Evolutionary conservation across 2,329 filamentous ascomycete genomes (phyloP), one percentile per base, ranked within the genome.

Genomic region (Diplodia intermedia): DNA sequence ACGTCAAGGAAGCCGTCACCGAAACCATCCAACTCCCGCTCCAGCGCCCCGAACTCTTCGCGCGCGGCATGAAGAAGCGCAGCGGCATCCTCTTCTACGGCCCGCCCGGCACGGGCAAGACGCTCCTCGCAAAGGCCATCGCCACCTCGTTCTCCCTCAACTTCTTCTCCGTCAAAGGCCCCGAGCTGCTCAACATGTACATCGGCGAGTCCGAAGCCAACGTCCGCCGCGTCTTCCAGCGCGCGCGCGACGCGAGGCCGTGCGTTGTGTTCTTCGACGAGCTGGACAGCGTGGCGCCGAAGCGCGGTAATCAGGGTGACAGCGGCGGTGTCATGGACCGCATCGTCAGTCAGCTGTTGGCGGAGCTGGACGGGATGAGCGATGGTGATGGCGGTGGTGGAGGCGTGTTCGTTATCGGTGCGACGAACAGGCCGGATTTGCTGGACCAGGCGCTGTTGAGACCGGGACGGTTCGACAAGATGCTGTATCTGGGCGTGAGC

Each of bases 311-410:
- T 75, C 94, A 98, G 79, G 95, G 95, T 60, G 95, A 98, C 75
- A 97, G 93, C 71, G 94, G 95, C 68, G 95, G 95, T 76, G 95
- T 98, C 67, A 98, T 98, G 94, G 95, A 98, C 78, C 89, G 95
- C 67, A 98, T 98, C 72, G 94, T 99, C 63, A 95, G 91, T 69
- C 95, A 98, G 82, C 83, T 99, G 54, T 86, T 99, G 12, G 95
- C 95, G 0, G 95, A 99, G 80, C 84, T 99, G 26, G 95, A 99
- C 76, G 95, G 95, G 63, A 99, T 99, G 95, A 97, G 94, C 65
- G 91, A 94, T 72, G 94, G 93, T 18, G 92, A 94, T 71, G 78
- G 81, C 49, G 86, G 84, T 11, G 92, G 92, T 12, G 92, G 92
- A 9, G 93, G 94, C 23, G 94, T 98, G 5, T 98, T 98, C 77